Evolutionary conservation across 1,284 basidiomycete genomes (phyloP).

Genomic region (Chondrostereum purpureum): DNA sequence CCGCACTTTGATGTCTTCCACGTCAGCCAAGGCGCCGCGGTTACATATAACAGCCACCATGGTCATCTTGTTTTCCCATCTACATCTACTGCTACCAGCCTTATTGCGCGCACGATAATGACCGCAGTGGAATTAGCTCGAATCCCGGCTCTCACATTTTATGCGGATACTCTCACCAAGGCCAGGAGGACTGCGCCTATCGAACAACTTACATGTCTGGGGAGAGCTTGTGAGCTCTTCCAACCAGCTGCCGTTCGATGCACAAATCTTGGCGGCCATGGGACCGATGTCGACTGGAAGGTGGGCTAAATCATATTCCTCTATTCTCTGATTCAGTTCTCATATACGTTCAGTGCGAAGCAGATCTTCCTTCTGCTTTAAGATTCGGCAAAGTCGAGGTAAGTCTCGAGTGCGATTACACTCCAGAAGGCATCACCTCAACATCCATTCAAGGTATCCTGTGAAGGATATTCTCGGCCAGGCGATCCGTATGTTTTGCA

Average conservation of each 20-base stretch:
- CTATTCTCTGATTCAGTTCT: not conserved
- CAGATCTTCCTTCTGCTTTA: constrained; percentile 77
- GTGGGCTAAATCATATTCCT: constrained; percentile 30
- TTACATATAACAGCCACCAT: no score
- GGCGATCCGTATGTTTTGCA: constrained; percentile 82
- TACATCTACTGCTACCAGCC: constrained; percentile 4
- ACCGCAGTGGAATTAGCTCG: constrained; percentile 60
- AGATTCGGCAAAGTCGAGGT: constrained; percentile 75
- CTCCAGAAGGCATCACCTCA: not conserved
- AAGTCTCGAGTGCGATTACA: not conserved
- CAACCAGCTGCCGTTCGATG: constrained; percentile 86
- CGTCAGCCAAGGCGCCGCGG: no score
- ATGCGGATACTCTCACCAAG: constrained; percentile 59
- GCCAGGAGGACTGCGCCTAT: constrained; percentile 63
- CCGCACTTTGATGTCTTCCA: no score
- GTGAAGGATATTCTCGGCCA: constrained; percentile 81
- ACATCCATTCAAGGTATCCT: constrained; percentile 48
- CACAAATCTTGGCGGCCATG: constrained; percentile 68
- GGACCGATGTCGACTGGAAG: constrained; percentile 80
- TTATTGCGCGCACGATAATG: constrained; percentile 31
- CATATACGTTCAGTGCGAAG: constrained; percentile 60
- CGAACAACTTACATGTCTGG: constrained; percentile 72
- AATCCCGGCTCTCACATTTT: constrained; percentile 77
- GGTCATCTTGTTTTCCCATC: no score
- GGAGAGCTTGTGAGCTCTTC: constrained; percentile 63